phyloP scores from a whole-genome alignment of 2,329 filamentous ascomycete species.

The Colletotrichum scovillei region DNA sequence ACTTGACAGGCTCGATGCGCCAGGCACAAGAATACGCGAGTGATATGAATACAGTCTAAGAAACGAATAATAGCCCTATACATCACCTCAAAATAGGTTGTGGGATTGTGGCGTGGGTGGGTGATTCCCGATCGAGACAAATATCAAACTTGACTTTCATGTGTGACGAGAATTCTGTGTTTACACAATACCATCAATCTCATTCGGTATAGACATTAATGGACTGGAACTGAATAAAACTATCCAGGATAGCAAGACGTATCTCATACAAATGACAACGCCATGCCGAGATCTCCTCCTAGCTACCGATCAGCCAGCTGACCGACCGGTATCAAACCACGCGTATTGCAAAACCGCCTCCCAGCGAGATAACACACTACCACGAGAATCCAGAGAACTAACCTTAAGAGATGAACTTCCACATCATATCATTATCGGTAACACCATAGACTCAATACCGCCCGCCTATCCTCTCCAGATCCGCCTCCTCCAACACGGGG shows the following conservation, averaged over 20 bases:
- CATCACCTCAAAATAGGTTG: no score
- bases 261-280: not conserved
- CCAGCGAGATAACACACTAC: not conserved
- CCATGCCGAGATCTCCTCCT: not conserved
- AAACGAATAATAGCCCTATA: no score
- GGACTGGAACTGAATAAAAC: no score
- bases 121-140: no score
- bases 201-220: no score
- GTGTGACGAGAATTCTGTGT: no score
- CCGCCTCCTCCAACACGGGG: slow-evolving; percentile 40
- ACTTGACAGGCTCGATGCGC: not conserved
- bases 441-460: slow-evolving; percentile 34
- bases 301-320: not conserved
- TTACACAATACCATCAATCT: no score
- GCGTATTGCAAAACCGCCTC: not conserved
- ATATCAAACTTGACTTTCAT: no score
- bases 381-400: no score
- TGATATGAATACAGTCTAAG: no score
- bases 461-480: slow-evolving; percentile 44
- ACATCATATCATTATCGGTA: not conserved
- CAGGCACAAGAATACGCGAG: not conserved
- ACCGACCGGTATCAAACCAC: not conserved
- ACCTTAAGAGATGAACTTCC: no score
- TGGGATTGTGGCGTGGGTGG: no score
- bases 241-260: not conserved